Conservation (phyloP, 768 basidiomycete species). For the Panellus pusillus region DNA sequence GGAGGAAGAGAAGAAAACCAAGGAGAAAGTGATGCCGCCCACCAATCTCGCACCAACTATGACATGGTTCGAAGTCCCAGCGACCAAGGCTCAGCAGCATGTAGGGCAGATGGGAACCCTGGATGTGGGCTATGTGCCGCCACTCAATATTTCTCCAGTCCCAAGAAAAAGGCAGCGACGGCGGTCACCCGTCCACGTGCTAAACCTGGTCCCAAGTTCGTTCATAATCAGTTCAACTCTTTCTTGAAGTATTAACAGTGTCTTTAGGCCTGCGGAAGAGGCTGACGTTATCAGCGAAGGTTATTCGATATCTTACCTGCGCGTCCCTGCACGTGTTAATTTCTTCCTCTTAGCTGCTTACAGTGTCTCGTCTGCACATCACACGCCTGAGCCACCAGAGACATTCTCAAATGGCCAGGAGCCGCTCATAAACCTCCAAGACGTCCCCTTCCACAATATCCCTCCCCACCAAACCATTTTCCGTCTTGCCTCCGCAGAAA, state of each 20-base stretch:
- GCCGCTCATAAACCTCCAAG: constrained; percentile 47
- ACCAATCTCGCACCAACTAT: constrained; percentile 38
- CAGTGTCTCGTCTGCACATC: constrained; percentile 62
- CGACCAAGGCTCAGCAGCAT: constrained; percentile 39
- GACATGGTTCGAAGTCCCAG: constrained; percentile 43
- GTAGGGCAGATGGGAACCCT: constrained; percentile 28
- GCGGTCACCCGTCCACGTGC: constrained; percentile 37
- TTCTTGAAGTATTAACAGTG: too few relatives aligned
- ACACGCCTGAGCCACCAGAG: constrained; percentile 55
- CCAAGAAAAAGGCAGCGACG: constrained; percentile 51
- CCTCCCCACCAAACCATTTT: constrained; percentile 83
- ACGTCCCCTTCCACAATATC: constrained; percentile 70
- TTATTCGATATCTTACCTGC: constrained; percentile 26
- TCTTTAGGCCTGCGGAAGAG: too few relatives aligned
- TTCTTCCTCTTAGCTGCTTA: constrained; percentile 40
- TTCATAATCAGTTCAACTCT: too few relatives aligned
- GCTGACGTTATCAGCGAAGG: constrained; percentile 62
- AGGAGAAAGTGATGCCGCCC: constrained; percentile 33
- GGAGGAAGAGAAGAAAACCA: constrained; percentile 49
- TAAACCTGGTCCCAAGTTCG: constrained; percentile 27
- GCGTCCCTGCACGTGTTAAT: constrained; percentile 1
- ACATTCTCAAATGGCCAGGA: constrained; percentile 33
- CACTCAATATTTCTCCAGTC: constrained; percentile 24
- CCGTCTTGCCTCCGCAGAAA: constrained; percentile 76
- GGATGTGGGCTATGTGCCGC: constrained; percentile 14